These are phyloP conservation scores for Verticillium nubilum DNA, from an alignment of 2,329 filamentous ascomycete genomes.

Conservation along the genomic window DNA sequence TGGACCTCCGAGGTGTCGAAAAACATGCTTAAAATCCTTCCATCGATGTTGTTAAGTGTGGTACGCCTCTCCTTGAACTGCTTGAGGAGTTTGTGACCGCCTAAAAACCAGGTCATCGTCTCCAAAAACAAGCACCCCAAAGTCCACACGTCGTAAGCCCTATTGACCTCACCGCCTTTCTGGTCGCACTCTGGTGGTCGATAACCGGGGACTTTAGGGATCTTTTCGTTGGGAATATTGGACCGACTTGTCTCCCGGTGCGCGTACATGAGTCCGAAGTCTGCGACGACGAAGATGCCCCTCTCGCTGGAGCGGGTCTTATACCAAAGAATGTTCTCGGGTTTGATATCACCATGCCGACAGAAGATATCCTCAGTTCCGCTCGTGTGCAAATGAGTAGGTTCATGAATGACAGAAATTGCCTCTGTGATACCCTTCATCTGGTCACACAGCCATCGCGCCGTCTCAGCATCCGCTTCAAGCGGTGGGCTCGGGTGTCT, in stretches of 20 bases:
- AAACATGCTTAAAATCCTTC: not conserved
- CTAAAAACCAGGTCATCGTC: not conserved
- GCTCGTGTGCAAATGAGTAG: not conserved
- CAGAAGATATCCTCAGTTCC: not conserved
- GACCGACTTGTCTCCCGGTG: not conserved
- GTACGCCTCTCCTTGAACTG: not conserved
- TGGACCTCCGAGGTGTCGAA: not conserved
- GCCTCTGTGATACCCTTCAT: slow-evolving; percentile 6
- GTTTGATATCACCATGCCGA: slow-evolving; percentile 7
- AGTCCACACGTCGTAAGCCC: not conserved
- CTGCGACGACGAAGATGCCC: slow-evolving; percentile 1
- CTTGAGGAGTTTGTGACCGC: not conserved
- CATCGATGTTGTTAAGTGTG: not conserved
- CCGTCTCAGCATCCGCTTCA: not conserved
- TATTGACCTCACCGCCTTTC: not conserved
- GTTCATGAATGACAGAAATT: not conserved
- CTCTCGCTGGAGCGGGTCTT: not conserved
- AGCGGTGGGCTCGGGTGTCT: not conserved
- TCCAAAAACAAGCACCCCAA: not conserved
- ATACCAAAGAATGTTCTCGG: slow-evolving; percentile 6
- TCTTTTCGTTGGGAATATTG: not conserved
- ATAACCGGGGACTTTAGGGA: not conserved
- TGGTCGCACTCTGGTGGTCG: not conserved
- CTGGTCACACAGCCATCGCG: slow-evolving; percentile 7
- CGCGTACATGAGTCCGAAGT: not conserved